Evolutionary conservation across 2,329 filamentous ascomycete genomes (phyloP), one percentile per base, ranked within the genome.

Genomic region (Trichophyton benhamiae): DNA sequence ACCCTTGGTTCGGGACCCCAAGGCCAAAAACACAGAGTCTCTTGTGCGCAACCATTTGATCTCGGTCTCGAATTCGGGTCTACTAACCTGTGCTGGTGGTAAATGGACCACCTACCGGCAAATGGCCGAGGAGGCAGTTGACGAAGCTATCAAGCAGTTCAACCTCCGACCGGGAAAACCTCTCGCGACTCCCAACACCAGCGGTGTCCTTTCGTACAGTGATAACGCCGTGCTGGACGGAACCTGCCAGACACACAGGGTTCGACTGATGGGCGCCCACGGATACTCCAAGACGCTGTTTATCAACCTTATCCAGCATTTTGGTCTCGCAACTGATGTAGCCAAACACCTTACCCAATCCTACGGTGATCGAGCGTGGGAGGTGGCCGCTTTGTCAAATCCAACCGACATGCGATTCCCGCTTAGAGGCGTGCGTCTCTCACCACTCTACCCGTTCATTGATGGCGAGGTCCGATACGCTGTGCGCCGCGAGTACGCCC

Each of bases 31-130:
- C 72, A 94, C 90, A 0, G 86, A 95, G 74, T 91, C 89, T 27
- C 83, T 95, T 17, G 90, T 95, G 59, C 87, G 90, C 61, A 95
- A 91, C 73, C 90, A 95, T 72, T 80, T 95, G 49, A 83, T 95
- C 67, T 87, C 89, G 63, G 81, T 89, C 58, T 92, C 89, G n/a
- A 74, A 82, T 1, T 89, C 88, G 5, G 90, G 90, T 9, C 81
- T 95, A 20, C 77, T 95, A 66, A 95, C 90, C 38, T 91, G 89
- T 70, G 89, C 89, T 30, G 90, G 90, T 67, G 90, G 90, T 57
- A 95, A 95, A 76, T 95, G 90, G 90, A 95, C 90, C 2, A 95
- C 90, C 1, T 95, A 95, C 76, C 86, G 90, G 61, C 88, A 95
- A 74, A 95, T 95, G 90, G 88, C 89, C 22, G 89, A 95, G 75